A percentile compares a stretch with the other conserved stretches of the same genome.
Conservation (phyloP, 2,329 filamentous ascomycete species). For the Sporothrix inflata region DNA sequence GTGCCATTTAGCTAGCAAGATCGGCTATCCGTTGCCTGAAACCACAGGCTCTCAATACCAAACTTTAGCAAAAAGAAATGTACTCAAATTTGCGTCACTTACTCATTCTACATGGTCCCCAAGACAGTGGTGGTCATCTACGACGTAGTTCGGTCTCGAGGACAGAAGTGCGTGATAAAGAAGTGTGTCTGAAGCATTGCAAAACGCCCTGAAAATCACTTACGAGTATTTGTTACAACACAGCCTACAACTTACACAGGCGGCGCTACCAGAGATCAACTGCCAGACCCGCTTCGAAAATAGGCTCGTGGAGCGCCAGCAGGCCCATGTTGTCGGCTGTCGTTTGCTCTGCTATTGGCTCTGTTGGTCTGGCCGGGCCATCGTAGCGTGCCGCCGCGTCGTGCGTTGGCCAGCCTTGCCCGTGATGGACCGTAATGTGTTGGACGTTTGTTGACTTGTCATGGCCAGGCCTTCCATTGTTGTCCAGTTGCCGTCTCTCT, state of each 20-base stretch:
- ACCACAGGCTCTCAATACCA: too few species aligned
- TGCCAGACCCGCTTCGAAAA: not conserved
- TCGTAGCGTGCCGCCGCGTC: not conserved
- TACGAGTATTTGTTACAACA: not conserved
- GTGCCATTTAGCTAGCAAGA: too few species aligned
- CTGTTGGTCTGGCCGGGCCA: not conserved
- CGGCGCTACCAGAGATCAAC: not conserved
- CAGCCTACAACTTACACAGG: not conserved
- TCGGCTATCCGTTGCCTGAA: too few species aligned
- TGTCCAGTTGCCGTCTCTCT: not conserved
- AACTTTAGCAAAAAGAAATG: too few species aligned
- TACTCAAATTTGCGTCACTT: too few species aligned
- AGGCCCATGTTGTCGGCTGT: not conserved
- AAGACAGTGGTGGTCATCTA: too few species aligned
- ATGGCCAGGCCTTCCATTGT: not conserved
- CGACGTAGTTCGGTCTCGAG: too few species aligned
- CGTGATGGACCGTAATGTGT: not conserved
- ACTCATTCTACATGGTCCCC: too few species aligned
- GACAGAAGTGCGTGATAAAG: not conserved
- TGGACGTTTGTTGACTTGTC: not conserved
- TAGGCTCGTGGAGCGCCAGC: not conserved
- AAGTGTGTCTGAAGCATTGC: not conserved
- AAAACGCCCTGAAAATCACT: not conserved
- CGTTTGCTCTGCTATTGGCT: not conserved
- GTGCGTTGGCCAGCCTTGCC: not conserved